Evolutionary conservation across 352 stramenopile species (phyloP).

Genomic region (Pythium grandisporangium): DNA sequence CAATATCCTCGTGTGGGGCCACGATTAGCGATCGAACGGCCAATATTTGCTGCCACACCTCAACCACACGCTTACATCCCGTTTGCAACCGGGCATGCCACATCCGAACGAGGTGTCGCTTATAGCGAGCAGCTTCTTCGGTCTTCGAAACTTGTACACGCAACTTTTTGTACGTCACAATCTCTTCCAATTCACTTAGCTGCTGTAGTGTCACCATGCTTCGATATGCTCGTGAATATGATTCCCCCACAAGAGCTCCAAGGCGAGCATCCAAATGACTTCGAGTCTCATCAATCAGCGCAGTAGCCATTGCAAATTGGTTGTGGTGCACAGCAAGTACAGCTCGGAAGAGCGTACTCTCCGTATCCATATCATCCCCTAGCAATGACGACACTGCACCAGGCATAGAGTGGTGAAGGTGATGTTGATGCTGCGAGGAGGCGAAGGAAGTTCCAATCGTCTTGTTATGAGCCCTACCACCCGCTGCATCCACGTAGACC

Average conservation of each 20-base stretch:
- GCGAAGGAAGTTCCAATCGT: slow-evolving; percentile 2
- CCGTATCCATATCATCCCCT: slow-evolving; percentile 10
- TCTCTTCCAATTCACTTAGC: slow-evolving; percentile 96
- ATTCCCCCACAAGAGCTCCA: slow-evolving; percentile 93
- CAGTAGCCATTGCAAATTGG: slow-evolving; percentile 88
- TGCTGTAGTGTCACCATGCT: slow-evolving; percentile 97
- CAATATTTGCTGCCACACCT: slow-evolving; percentile 92
- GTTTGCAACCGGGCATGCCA: slow-evolving; percentile 65
- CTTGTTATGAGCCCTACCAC: slow-evolving; percentile 17
- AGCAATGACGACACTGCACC: not conserved
- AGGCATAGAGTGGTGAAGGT: too few species aligned
- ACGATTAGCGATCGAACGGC: slow-evolving; percentile 89
- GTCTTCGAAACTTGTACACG: slow-evolving; percentile 52
- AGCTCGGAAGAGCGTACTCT: slow-evolving; percentile 56
- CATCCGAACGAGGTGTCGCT: slow-evolving; percentile 80
- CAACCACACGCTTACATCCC: slow-evolving; percentile 88
- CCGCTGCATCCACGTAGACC: slow-evolving; percentile 54
- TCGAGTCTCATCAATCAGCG: slow-evolving; percentile 90
- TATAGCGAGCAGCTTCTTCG: slow-evolving; percentile 69
- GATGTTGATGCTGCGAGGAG: not conserved
- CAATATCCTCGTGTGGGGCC: slow-evolving; percentile 78
- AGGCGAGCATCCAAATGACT: slow-evolving; percentile 92
- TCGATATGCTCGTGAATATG: slow-evolving; percentile 94
- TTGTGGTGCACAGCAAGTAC: slow-evolving; percentile 93
- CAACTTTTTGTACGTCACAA: slow-evolving; percentile 92